These are phyloP conservation scores for Colletotrichum graminicola DNA, from an alignment of 2,329 filamentous ascomycete species.

Conservation along the genomic window DNA sequence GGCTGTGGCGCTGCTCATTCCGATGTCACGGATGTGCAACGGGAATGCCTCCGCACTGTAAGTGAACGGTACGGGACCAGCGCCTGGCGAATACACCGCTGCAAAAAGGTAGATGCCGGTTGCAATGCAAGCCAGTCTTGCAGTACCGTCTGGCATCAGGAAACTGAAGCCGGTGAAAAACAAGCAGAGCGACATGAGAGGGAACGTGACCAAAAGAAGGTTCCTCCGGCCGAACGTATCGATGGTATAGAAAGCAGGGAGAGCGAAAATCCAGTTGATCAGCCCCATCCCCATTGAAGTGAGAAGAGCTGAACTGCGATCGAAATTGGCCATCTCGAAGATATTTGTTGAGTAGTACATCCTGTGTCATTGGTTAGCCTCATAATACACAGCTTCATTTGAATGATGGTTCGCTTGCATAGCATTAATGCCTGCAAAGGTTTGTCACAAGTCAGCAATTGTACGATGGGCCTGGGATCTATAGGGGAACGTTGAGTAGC, in stretches of 20 bases:
- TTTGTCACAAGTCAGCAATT: neutral
- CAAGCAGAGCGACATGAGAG: slow-evolving; percentile 67
- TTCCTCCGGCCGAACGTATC: slow-evolving; percentile 70
- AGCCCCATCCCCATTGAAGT: slow-evolving; percentile 69
- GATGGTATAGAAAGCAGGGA: slow-evolving; percentile 69
- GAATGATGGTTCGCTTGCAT: slow-evolving; percentile 13
- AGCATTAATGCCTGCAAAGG: slow-evolving; percentile 58
- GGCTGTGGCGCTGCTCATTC: slow-evolving; percentile 60
- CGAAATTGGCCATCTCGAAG: slow-evolving; percentile 56
- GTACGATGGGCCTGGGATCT: neutral
- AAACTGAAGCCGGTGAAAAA: slow-evolving; percentile 66
- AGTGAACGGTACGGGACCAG: slow-evolving; percentile 70
- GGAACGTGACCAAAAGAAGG: slow-evolving; percentile 68
- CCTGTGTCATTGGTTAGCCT: slow-evolving; percentile 47
- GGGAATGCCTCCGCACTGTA: slow-evolving; percentile 72
- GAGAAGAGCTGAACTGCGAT: slow-evolving; percentile 58
- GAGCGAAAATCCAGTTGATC: slow-evolving; percentile 69
- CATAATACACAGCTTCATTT: neutral
- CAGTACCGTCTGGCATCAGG: slow-evolving; percentile 50
- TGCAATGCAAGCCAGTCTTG: slow-evolving; percentile 52
- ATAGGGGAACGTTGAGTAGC: accelerated
- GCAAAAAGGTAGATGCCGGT: slow-evolving; percentile 56
- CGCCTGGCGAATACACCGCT: slow-evolving; percentile 61
- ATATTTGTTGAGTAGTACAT: slow-evolving; percentile 67
- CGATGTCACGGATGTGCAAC: slow-evolving; percentile 66